These are phyloP conservation scores for Suhomyces tanzawaensis DNA, from an alignment of 805 yeast species.

Conservation along the genomic window DNA sequence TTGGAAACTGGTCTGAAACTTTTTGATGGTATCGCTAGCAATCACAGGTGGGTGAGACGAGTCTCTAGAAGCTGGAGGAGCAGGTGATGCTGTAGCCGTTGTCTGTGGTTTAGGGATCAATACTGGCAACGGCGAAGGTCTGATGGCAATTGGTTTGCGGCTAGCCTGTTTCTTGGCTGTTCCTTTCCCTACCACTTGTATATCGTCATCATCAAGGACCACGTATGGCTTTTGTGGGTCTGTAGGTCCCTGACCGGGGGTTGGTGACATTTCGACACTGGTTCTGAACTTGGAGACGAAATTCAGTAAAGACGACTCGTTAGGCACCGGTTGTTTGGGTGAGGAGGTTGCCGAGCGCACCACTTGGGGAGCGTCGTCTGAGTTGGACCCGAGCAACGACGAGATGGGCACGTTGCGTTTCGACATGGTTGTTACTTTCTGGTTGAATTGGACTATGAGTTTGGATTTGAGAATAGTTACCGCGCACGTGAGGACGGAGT, in stretches of 20 bases:
- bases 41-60: slow-evolving; percentile 2
- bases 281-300: slow-evolving; percentile 35
- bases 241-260: slow-evolving; percentile 1
- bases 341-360: slow-evolving; percentile 3
- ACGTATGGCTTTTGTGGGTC: neutral
- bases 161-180: neutral
- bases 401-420: slow-evolving; percentile 34
- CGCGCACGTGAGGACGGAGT: no score
- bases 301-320: slow-evolving; percentile 6
- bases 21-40: slow-evolving; percentile 25
- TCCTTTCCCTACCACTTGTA: neutral
- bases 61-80: slow-evolving; percentile 4
- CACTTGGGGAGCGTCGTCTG: slow-evolving; percentile 10
- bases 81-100: slow-evolving; percentile 7
- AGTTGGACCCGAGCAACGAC: slow-evolving; percentile 24
- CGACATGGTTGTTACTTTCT: no score
- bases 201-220: slow-evolving; percentile 10
- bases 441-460: no score
- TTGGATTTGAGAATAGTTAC: no score
- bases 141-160: slow-evolving; percentile 8
- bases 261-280: slow-evolving; percentile 18
- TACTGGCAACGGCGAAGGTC: slow-evolving; percentile 15
- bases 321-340: slow-evolving; percentile 7
- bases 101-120: slow-evolving; percentile 18
- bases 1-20: slow-evolving; percentile 32